A percentile compares a stretch with the other conserved stretches of the same genome.
These are phyloP conservation scores for Elsinoe batatas DNA, from an alignment of 2,329 filamentous ascomycete species.

Conservation along the genomic window DNA sequence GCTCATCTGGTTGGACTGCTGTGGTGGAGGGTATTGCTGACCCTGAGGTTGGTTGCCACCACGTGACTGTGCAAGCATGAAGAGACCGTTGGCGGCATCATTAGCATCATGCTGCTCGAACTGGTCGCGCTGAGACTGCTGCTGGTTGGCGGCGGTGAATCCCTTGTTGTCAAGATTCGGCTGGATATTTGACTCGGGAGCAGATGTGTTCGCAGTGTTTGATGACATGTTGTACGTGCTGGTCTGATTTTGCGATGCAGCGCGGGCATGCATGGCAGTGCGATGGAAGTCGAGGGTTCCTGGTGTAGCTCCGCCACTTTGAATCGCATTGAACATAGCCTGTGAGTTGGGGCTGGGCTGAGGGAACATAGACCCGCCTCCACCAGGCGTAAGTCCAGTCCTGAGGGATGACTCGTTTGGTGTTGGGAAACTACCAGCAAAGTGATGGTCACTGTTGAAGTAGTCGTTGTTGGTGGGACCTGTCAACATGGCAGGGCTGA, in stretches of 20 bases:
- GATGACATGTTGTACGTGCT: constrained; percentile 31
- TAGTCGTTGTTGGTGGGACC: constrained; percentile 84
- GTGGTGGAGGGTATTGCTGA: constrained; percentile 35
- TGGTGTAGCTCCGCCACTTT: constrained; percentile 76
- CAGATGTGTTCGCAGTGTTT: constrained; percentile 34
- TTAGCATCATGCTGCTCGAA: constrained; percentile 84
- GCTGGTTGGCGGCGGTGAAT: constrained; percentile 17
- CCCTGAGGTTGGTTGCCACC: constrained; percentile 47
- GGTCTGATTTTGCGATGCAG: constrained; percentile 38
- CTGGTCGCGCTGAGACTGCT: constrained; percentile 44
- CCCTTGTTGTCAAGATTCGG: constrained; percentile 19
- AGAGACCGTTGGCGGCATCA: constrained; percentile 88
- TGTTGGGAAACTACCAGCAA: constrained; percentile 80
- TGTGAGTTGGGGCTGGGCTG: constrained; percentile 80
- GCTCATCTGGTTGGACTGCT: constrained; percentile 28
- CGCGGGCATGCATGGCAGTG: constrained; percentile 73
- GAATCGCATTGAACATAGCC: constrained; percentile 67
- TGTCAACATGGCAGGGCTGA: constrained; percentile 95
- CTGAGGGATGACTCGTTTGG: constrained; percentile 92
- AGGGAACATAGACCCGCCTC: constrained; percentile 95
- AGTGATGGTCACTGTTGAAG: constrained; percentile 56
- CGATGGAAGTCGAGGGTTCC: constrained; percentile 90
- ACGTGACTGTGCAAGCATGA: constrained; percentile 71
- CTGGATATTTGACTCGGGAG: constrained; percentile 31
- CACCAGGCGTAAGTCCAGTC: constrained; percentile 85